phyloP scores from a whole-genome alignment of 805 yeast genomes.

The Candida chauliodis region DNA sequence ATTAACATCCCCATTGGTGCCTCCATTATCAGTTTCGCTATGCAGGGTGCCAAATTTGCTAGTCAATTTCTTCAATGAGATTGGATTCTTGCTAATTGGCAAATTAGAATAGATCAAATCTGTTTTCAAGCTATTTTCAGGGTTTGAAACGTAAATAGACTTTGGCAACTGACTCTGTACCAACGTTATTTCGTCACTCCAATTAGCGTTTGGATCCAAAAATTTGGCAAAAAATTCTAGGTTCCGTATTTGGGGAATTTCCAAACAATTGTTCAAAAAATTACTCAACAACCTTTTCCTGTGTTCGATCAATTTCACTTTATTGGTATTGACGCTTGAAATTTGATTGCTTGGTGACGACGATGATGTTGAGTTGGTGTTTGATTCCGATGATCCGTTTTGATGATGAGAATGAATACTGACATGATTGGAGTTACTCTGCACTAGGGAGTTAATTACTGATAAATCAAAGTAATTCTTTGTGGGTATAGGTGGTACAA shows the following conservation, averaged over 20 bases:
- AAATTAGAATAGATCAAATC: slow-evolving; percentile 30
- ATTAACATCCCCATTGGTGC: not conserved
- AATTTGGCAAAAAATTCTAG: slow-evolving; percentile 70
- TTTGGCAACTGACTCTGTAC: slow-evolving; percentile 38
- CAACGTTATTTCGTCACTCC: slow-evolving; percentile 62
- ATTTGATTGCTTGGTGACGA: slow-evolving; percentile 27
- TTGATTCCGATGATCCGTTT: not conserved
- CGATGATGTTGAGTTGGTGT: slow-evolving; percentile 7
- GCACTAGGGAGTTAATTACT: slow-evolving; percentile 22
- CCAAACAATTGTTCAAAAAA: slow-evolving; percentile 73
- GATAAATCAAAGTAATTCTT: slow-evolving; percentile 38
- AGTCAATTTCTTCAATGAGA: slow-evolving; percentile 32
- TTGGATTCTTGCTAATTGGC: slow-evolving; percentile 26
- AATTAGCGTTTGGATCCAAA: slow-evolving; percentile 78
- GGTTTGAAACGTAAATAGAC: slow-evolving; percentile 39
- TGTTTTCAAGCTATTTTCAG: slow-evolving; percentile 40
- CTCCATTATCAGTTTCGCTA: slow-evolving; percentile 15
- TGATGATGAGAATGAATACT: not conserved
- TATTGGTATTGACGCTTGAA: slow-evolving; percentile 39
- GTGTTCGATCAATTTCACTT: slow-evolving; percentile 37
- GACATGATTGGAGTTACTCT: slow-evolving; percentile 1
- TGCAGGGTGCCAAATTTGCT: slow-evolving; percentile 23
- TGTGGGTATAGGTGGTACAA: slow-evolving; percentile 90
- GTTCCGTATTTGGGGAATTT: slow-evolving; percentile 51
- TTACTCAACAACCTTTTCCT: slow-evolving; percentile 72